phyloP scores from a whole-genome alignment of 2,329 filamentous ascomycete species.

The Sclerotinia subarctica region DNA sequence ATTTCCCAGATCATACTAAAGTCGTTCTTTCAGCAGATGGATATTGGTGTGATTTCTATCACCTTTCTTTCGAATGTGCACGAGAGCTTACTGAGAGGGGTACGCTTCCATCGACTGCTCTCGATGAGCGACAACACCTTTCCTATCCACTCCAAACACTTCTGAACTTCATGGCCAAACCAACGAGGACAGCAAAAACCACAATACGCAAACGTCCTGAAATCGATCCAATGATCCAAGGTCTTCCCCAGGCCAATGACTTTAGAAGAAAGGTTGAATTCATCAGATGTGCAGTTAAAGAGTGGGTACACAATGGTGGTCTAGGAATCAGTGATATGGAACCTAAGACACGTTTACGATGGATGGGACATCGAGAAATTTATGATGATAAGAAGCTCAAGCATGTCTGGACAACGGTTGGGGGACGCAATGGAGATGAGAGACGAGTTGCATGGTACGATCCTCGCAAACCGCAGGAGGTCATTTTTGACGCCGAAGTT shows the following conservation, averaged over 20 bases:
- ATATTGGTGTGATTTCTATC: slow-evolving; percentile 75
- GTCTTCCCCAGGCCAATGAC: slow-evolving; percentile 68
- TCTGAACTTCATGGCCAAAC: slow-evolving; percentile 58
- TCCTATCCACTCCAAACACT: slow-evolving; percentile 71
- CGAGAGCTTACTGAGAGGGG: slow-evolving; percentile 61
- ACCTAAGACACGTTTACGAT: slow-evolving; percentile 50
- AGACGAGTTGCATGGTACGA: slow-evolving; percentile 39
- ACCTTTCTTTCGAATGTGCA: slow-evolving; percentile 68
- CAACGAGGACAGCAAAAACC: slow-evolving; percentile 48
- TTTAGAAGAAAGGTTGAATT: slow-evolving; percentile 73
- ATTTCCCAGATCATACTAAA: slow-evolving; percentile 87
- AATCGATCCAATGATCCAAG: slow-evolving; percentile 58
- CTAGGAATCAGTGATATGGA: slow-evolving; percentile 64
- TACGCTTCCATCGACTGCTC: slow-evolving; percentile 66
- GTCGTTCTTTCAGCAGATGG: slow-evolving; percentile 72
- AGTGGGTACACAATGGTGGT: slow-evolving; percentile 69
- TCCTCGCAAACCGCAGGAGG: slow-evolving; percentile 35
- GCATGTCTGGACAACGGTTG: slow-evolving; percentile 67
- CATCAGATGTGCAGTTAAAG: slow-evolving; percentile 62
- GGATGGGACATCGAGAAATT: slow-evolving; percentile 57
- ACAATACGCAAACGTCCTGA: slow-evolving; percentile 55
- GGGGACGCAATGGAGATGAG: slow-evolving; percentile 59
- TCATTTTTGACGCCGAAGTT: slow-evolving; percentile 35
- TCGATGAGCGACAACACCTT: slow-evolving; percentile 67
- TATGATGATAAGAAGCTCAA: slow-evolving; percentile 53